Evolutionary conservation across 2,329 filamentous ascomycete species (phyloP).

Genomic region (Anisogramma anomala): DNA sequence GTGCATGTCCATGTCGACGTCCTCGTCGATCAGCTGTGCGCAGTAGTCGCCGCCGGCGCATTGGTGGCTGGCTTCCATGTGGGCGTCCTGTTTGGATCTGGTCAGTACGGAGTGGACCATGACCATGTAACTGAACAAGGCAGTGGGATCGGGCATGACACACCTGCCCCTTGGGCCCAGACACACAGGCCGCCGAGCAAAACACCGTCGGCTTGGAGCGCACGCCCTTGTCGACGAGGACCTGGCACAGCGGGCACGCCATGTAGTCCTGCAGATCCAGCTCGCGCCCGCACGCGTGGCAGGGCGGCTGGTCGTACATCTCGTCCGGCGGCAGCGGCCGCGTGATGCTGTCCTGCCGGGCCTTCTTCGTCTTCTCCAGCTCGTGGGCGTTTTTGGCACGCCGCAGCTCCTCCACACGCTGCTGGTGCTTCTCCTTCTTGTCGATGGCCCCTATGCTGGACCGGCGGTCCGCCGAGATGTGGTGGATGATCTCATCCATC

Average conservation of each 20-base stretch:
- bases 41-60: conserved; percentile 19
- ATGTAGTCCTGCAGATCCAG: conserved; percentile 17
- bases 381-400: conserved; percentile 19
- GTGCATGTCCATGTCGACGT: conserved; percentile 16
- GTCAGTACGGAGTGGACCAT: conserved; percentile 6
- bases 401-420: conserved; percentile 20
- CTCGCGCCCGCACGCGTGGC: conserved; percentile 17
- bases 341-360: conserved; percentile 9
- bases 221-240: conserved; percentile 17
- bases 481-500: conserved; percentile 20
- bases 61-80: conserved; percentile 17
- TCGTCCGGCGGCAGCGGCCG: conserved; percentile 15
- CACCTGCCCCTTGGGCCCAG: background rate
- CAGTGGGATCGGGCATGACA: background rate
- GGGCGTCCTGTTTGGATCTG: conserved; percentile 15
- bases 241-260: conserved; percentile 19
- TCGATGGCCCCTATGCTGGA: conserved; percentile 15
- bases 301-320: conserved; percentile 20
- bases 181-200: conserved; percentile 19
- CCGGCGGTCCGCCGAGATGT: conserved; percentile 18
- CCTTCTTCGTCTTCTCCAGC: conserved; percentile 20
- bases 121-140: too few species aligned
- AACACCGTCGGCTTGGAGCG: conserved; percentile 18
- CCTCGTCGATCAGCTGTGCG: conserved; percentile 17
- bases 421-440: conserved; percentile 20